Evolutionary conservation across 2,329 filamentous ascomycete species (phyloP), one percentile per base, ranked within the genome.

Genomic region (Cordyceps farinosa): DNA sequence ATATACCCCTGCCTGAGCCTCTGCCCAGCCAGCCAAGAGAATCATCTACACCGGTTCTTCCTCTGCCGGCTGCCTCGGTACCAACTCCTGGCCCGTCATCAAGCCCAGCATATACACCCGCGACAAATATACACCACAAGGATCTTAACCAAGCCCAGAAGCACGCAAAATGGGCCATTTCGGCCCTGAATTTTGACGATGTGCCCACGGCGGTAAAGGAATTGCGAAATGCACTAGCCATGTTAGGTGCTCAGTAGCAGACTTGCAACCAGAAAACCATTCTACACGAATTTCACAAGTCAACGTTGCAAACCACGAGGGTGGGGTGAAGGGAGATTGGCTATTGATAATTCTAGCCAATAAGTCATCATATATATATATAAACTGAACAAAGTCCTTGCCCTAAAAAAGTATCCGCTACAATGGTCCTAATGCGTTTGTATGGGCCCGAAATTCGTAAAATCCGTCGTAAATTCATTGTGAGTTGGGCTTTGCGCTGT

Each of bases 151-250:
- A 88, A 69, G 94, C 95, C 5, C 92, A 97, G 74, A 99, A 98
- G 74, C 95, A 98, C 78, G 93, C 94, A 2, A 92, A 92, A 70
- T 99, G 92, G 91, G 95, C 95, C 0, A 96, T 98, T 48, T 97
- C 93, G 11, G 95, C 95, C 0, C 78, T 99, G 54, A 97, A 97
- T 70, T 99, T 99, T 75, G 95, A 99, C 69, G 95, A 99, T 73
- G 90, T 96, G 1, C 82, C 88, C 1, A 99, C 95, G 0, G 95
- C 95, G 0, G 88, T 98, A 5, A 88, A 88, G 70, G 93, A 99
- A 72, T 75, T 99, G 66, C 85, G 86, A 59, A 87, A 85, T 64
- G 95, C 95, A 3, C 77, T 99, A 66, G 80, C 84, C 62, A 78
- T 81, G 22, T 77, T 97, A 55, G 91, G 91, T 2, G 89, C 87